Evolutionary conservation across 2,329 filamentous ascomycete species (phyloP).

Genomic region (Ophiostoma sp.): DNA sequence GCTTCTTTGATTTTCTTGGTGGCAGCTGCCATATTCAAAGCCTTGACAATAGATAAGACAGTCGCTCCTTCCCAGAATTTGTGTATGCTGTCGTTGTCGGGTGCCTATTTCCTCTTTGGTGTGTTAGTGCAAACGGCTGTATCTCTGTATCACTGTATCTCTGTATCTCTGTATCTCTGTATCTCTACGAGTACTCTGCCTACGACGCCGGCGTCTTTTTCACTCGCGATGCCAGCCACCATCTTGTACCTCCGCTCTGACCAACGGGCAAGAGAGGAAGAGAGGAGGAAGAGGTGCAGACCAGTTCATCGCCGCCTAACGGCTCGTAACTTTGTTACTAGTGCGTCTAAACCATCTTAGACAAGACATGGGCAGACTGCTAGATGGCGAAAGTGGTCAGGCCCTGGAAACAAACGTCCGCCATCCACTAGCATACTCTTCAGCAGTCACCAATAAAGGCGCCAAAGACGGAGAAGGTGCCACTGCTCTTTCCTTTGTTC

Average conservation of each 20-base stretch:
- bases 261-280: conserved; percentile 13
- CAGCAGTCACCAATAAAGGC: conserved; percentile 19
- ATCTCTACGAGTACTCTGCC: not conserved
- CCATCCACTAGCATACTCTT: conserved; percentile 26
- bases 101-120: conserved; percentile 22
- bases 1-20: not conserved
- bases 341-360: not conserved
- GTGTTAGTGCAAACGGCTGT: conserved; percentile 21
- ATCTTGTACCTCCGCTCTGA: conserved; percentile 25
- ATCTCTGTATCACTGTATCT: no score
- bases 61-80: not conserved
- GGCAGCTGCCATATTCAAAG: not conserved
- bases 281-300: conserved; percentile 8
- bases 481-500: conserved; percentile 22
- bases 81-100: not conserved
- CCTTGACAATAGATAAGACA: not conserved
- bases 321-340: not conserved
- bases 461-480: conserved; percentile 4
- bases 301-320: conserved; percentile 4
- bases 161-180: not conserved
- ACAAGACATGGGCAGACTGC: not conserved
- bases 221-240: conserved; percentile 24
- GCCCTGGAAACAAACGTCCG: conserved; percentile 20
- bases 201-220: conserved; percentile 21
- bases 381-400: not conserved